Base-by-base conservation (phyloP, 495 filamentous ascomycete genomes). In the Podospora australis region DNA sequence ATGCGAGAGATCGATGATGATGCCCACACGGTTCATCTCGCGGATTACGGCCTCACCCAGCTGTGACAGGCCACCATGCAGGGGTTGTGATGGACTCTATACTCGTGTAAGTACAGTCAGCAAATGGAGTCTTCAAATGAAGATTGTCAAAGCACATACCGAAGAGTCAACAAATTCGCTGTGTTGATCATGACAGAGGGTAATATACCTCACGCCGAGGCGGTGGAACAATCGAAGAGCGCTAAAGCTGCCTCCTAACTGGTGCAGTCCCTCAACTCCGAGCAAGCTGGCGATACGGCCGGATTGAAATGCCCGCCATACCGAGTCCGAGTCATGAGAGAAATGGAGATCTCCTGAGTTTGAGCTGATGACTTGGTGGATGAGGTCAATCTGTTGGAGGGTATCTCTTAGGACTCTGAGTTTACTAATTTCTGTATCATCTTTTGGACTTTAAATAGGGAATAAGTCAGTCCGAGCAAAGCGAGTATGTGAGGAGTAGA, bases 11-110 rank as follows among this genome's bases (percentile, higher is more conserved):
- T 30, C 26, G 6, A 30, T 13, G 6, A 30, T 30, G 26, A 73
- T 68, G 0, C 70, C 70, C 1, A 75, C n/a, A 4, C 78, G 68
- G 49, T 81, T 82, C 77, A 82, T 81, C 50, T 81, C 78, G n/a
- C 55, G 52, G 24, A 59, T 43, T 8, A 56, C 43, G 10, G 44
- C 54, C 20, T 36, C 39, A 4, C 65, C 59, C 3, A 54, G 16
- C 41, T 54, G 30, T 1, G 46, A 56, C 8, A 63, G 38, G 0
- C 59, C 64, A 2, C 24, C 34, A 38, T n/a, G 61, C 53, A 78
- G 36, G 26, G 13, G 26, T 13, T 13, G 6, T 13, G 26, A 30
- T 13, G 26, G 26, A 6, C 13, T 30, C 26, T 6, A 13, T 6
- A 13, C 26, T 30, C n/a, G n/a, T n/a, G n/a, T n/a, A n/a, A n/a